A percentile compares a stretch with the other conserved stretches of the same genome.
These are phyloP conservation scores for Spinacia oleracea DNA, from an alignment of 179 eudicot species.

Conservation along the genomic window DNA sequence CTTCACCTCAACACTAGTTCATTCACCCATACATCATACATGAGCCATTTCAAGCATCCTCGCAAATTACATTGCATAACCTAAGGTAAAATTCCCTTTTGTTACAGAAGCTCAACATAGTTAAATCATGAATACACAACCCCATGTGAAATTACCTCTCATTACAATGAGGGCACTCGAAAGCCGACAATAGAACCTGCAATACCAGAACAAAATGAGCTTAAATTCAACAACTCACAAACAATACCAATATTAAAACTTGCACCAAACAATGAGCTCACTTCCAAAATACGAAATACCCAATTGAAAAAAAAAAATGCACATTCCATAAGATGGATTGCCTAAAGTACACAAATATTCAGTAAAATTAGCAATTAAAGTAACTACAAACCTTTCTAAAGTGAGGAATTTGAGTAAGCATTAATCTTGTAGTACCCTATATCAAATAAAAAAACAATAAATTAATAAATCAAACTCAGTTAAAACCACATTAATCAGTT, in stretches of 20 bases:
- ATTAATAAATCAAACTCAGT: neutral
- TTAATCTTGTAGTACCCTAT: constrained; percentile 74
- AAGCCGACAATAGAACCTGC: constrained; percentile 91
- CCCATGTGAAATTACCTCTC: constrained; percentile 61
- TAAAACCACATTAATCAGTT: neutral
- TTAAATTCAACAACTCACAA: neutral
- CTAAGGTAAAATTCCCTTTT: neutral
- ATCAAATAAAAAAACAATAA: constrained; percentile 20
- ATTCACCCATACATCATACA: neutral
- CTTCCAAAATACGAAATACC: neutral
- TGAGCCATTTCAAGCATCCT: neutral
- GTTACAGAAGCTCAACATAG: neutral
- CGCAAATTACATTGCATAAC: neutral
- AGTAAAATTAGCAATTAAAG: neutral
- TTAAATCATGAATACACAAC: neutral
- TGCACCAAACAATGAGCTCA: too few relatives aligned
- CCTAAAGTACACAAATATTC: neutral
- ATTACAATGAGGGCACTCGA: constrained; percentile 94
- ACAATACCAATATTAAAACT: neutral
- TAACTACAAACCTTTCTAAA: constrained; percentile 63
- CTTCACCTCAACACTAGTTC: neutral
- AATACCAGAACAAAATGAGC: constrained; percentile 5
- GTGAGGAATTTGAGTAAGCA: constrained; percentile 75
- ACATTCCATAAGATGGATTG: too few relatives aligned
- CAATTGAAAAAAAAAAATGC: neutral